Base-by-base conservation (phyloP, 306 rosid genomes). In the Canavalia ensiformis region DNA sequence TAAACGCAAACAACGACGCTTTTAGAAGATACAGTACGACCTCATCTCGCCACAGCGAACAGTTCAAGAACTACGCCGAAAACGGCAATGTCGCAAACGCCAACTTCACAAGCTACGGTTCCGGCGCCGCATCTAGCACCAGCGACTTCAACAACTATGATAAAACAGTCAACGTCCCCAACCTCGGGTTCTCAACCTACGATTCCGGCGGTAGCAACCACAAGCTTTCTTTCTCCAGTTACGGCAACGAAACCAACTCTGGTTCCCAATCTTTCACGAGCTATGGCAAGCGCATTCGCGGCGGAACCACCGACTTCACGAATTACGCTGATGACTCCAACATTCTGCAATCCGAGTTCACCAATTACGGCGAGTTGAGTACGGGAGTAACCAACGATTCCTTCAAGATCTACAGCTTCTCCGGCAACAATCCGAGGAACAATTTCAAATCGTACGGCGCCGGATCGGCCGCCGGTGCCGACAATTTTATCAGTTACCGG, bases 201-300 rank as follows among this genome's bases (percentile, higher is more conserved):
- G 88, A 91, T 74, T 86, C 94, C n/a, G 71, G 60, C 12, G 82
- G 94, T 5, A 83, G 47, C n/a, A 65, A 56, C 3, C 99, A 94
- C 84, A 75, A 83, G 29, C 93, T 93, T 42, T 78, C 89, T 5
- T 95, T 95, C 88, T 4, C 92, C 0, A 82, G 84, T 87, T 95
- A 95, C 64, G 89, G 89, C 34, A 86, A 88, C 66, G 98, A 95
- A 10, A 90, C 97, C 35, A 95, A 95, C 79, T 89, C 98, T 0
- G 98, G 99, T 0, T 28, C 88, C 0, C 88, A 93, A 37, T 57
- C 89, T 0, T 95, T 95, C 83, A 0, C 74, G 0, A 87, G 92
- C 87, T 95, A 95, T 87, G 88, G 86, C 0, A 93, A 95, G 84
- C 83, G 83, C 4, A 92, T 90, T 18, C 87, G 87, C 35, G 87